Evolutionary conservation across 139 green algal species (phyloP).

Genomic region (Chlamydomonas schloesseri): DNA sequence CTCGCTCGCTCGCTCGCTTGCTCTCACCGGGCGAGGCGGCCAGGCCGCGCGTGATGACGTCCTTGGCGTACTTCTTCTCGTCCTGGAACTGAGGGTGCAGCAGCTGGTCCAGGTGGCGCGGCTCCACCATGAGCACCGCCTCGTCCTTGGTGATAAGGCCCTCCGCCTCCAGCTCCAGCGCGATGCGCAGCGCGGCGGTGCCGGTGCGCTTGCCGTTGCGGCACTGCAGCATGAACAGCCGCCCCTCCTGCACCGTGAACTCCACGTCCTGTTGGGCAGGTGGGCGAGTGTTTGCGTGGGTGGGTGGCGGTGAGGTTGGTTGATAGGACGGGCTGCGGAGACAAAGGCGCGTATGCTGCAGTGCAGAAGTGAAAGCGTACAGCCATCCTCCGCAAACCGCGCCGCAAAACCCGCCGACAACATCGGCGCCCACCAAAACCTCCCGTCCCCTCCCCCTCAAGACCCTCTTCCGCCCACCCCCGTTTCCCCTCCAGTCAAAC

Average conservation of each 20-base stretch:
- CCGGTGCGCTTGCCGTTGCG: constrained; percentile 92
- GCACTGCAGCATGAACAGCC: constrained; percentile 92
- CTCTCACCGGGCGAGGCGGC: constrained; percentile 78
- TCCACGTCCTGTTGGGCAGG: constrained; percentile 80
- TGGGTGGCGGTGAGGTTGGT: background rate
- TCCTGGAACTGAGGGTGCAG: constrained; percentile 87
- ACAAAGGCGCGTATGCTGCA: background rate
- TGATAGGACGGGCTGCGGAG: background rate
- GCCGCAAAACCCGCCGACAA: too few relatives aligned
- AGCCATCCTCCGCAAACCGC: too few relatives aligned
- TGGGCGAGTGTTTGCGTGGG: too few relatives aligned
- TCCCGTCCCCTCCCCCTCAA: too few relatives aligned
- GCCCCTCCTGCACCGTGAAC: constrained; percentile 91
- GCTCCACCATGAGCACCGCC: constrained; percentile 88
- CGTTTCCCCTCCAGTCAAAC: too few relatives aligned
- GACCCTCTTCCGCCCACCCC: too few relatives aligned
- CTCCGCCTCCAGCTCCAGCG: constrained; percentile 82
- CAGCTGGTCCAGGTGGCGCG: constrained; percentile 91
- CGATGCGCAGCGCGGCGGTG: constrained; percentile 81
- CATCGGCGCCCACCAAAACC: too few relatives aligned
- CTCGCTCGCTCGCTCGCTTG: too few relatives aligned
- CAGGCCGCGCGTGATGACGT: constrained; percentile 83
- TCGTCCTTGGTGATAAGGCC: constrained; percentile 56
- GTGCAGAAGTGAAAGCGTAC: background rate
- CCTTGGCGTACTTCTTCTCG: constrained; percentile 61